Evolutionary conservation across 2,329 filamentous ascomycete species (phyloP).

Genomic region (Pseudogymnoascus sp.): DNA sequence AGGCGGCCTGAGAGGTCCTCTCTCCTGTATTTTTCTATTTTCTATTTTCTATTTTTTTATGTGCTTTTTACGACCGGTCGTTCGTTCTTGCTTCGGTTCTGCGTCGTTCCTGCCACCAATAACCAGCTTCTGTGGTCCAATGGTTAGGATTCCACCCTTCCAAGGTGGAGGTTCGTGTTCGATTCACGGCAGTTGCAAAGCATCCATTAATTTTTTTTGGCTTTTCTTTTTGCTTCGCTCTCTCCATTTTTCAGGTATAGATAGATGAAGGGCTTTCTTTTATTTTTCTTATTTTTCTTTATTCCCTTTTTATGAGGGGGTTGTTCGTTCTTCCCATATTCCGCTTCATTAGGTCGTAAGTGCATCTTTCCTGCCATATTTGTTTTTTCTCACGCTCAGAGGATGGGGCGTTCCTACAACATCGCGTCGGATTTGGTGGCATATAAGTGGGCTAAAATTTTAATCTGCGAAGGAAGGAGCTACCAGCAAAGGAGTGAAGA

Average conservation of each 20-base stretch:
- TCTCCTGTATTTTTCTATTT: too few relatives aligned
- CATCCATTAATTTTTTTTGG: neutral
- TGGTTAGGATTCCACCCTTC: constrained; percentile 21
- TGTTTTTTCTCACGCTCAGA: too few relatives aligned
- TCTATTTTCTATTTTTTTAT: too few relatives aligned
- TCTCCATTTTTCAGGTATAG: neutral
- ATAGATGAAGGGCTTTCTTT: neutral
- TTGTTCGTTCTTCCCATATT: neutral
- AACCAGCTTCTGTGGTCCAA: constrained; percentile 10
- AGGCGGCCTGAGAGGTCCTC: too few relatives aligned
- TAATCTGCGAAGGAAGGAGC: neutral
- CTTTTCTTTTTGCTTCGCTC: neutral
- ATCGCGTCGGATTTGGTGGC: too few relatives aligned
- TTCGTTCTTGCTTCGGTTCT: too few relatives aligned
- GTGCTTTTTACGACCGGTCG: too few relatives aligned
- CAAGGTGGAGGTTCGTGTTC: constrained; percentile 24
- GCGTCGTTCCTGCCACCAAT: too few relatives aligned
- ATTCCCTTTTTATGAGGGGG: neutral
- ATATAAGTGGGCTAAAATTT: too few relatives aligned
- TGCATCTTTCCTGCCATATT: neutral
- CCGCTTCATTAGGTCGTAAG: neutral
- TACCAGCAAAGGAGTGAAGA: too few relatives aligned
- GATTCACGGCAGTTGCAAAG: constrained; percentile 16
- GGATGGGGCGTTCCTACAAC: too few relatives aligned
- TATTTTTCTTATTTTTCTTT: neutral